Evolutionary conservation across 805 yeast genomes (phyloP).

Genomic region (Lipomyces mesembrius): DNA sequence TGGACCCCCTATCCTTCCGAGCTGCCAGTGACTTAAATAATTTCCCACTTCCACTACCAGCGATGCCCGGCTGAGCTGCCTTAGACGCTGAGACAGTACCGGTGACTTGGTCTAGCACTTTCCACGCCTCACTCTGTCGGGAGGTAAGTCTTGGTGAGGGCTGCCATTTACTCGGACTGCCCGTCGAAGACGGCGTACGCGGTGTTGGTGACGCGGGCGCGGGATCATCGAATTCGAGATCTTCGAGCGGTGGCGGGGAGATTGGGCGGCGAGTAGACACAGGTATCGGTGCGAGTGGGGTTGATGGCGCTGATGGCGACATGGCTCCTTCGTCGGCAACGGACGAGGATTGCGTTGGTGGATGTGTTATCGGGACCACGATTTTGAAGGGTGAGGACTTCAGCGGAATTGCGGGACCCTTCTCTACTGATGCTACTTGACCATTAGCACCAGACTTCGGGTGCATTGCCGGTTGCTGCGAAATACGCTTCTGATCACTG

Average conservation of each 20-base stretch:
- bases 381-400: neutral
- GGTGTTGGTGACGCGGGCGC: slow-evolving; percentile 10
- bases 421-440: neutral
- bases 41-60: slow-evolving; percentile 12
- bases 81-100: slow-evolving; percentile 1
- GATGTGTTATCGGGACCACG: neutral
- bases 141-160: slow-evolving; percentile 20
- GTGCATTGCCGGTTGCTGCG: neutral
- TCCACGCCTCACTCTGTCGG: slow-evolving; percentile 25
- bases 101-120: slow-evolving; percentile 12
- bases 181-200: slow-evolving; percentile 4
- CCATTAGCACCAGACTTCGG: neutral
- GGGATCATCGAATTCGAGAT: slow-evolving; percentile 19
- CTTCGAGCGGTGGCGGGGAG: slow-evolving; percentile 27
- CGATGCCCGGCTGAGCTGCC: neutral
- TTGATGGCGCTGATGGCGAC: neutral
- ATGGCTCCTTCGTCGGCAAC: neutral
- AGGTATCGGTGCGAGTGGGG: neutral
- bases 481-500: neutral
- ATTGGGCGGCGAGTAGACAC: slow-evolving; percentile 4
- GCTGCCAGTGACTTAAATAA: slow-evolving; percentile 10
- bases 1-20: slow-evolving; percentile 10
- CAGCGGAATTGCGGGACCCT: neutral
- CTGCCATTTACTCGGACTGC: neutral
- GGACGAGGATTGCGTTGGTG: neutral